phyloP scores from a whole-genome alignment of 495 filamentous ascomycete genomes.

The Talaromyces proteolyticus region DNA sequence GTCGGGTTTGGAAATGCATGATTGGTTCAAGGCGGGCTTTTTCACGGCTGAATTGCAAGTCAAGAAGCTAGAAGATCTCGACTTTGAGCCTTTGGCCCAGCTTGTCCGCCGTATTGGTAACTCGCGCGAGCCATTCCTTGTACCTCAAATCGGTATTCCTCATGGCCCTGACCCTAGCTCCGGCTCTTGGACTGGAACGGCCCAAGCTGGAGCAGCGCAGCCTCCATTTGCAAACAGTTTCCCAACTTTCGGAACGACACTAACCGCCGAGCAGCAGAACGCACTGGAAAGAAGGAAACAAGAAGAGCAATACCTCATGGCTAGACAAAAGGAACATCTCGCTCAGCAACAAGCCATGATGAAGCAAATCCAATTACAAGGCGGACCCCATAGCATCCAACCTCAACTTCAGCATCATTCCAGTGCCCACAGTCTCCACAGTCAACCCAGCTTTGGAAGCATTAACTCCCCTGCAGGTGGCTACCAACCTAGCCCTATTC shows the following conservation, averaged over 20 bases:
- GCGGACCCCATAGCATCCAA: constrained; percentile 42
- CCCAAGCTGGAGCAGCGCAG: constrained; percentile 59
- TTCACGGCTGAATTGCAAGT: constrained; percentile 92
- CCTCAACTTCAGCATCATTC: constrained; percentile 80
- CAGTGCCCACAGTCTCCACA: constrained; percentile 91
- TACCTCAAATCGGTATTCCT: constrained; percentile 90
- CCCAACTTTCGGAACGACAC: constrained; percentile 93
- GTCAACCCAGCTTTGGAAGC: constrained; percentile 89
- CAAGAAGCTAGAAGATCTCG: constrained; percentile 84
- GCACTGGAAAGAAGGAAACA: constrained; percentile 93
- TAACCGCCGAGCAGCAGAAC: constrained; percentile 97
- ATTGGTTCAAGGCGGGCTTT: constrained; percentile 98
- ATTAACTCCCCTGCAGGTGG: constrained; percentile 78
- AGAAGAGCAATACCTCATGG: constrained; percentile 95
- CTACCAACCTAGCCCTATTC: constrained; percentile 67
- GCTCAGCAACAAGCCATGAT: constrained; percentile 77
- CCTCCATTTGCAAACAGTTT: constrained; percentile 95
- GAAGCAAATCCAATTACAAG: constrained; percentile 66
- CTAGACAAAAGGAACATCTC: constrained; percentile 88
- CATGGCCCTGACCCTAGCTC: constrained; percentile 61
- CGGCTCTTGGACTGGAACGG: constrained; percentile 30
- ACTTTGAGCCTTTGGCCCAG: constrained; percentile 95
- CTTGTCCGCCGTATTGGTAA: constrained; percentile 95
- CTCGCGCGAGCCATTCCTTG: constrained; percentile 93
- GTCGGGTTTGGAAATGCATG: constrained; percentile 96